Evolutionary conservation across 2,329 filamentous ascomycete species (phyloP).

Genomic region (Claviceps pusilla): DNA sequence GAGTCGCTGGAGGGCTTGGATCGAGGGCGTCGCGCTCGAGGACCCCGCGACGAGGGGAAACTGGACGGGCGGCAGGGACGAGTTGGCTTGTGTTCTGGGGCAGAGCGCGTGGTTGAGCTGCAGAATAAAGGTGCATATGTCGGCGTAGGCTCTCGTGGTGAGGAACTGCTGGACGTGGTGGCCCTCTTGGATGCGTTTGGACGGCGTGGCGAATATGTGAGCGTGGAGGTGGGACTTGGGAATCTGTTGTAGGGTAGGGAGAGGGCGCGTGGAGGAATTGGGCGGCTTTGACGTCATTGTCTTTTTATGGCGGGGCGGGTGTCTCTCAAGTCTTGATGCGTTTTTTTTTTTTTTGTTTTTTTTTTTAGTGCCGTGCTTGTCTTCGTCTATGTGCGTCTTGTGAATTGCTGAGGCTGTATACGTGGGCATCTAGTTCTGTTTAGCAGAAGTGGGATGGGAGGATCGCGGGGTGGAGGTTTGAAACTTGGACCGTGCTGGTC

Average conservation of each 20-base stretch:
- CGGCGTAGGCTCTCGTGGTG: slow-evolving; percentile 64
- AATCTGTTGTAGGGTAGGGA: slow-evolving; percentile 30
- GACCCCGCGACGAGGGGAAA: slow-evolving; percentile 27
- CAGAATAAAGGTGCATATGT: slow-evolving; percentile 74
- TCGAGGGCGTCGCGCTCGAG: slow-evolving; percentile 30
- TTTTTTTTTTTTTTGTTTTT: not conserved
- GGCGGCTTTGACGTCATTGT: slow-evolving; percentile 1
- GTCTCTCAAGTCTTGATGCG: not conserved
- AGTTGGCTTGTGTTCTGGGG: slow-evolving; percentile 39
- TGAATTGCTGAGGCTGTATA: no score
- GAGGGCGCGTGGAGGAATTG: slow-evolving; percentile 8
- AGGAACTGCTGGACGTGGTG: slow-evolving; percentile 71
- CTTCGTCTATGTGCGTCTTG: no score
- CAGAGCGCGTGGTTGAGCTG: slow-evolving; percentile 83
- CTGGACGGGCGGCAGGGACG: slow-evolving; percentile 18
- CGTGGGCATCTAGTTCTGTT: not conserved
- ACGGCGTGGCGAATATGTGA: slow-evolving; percentile 46
- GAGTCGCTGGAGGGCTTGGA: slow-evolving; percentile 51
- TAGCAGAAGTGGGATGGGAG: not conserved
- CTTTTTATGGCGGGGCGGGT: not conserved
- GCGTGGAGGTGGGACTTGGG: slow-evolving; percentile 27
- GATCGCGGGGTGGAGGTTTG: not conserved
- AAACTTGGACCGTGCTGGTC: not conserved
- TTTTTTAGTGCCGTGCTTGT: no score
- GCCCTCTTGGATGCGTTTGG: slow-evolving; percentile 73